These are phyloP conservation scores for Cercospora sesami DNA, from an alignment of 2,329 filamentous ascomycete genomes.

Conservation along the genomic window DNA sequence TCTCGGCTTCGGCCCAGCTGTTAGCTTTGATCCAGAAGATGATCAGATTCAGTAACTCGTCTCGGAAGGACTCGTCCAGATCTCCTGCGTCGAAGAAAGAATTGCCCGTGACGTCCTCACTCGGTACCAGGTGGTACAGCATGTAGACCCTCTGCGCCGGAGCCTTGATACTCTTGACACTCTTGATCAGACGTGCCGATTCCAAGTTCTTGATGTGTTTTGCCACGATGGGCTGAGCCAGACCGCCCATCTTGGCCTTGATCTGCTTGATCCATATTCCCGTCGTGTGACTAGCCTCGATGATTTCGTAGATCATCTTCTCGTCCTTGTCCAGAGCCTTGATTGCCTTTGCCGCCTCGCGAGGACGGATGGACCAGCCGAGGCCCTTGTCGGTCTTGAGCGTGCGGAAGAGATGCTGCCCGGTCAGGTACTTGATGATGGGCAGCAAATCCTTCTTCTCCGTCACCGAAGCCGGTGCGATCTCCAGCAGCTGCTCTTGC, in stretches of 20 bases:
- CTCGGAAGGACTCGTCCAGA: slow-evolving; percentile 85
- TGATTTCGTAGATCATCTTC: slow-evolving; percentile 80
- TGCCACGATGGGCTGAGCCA: slow-evolving; percentile 78
- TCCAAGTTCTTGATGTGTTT: slow-evolving; percentile 82
- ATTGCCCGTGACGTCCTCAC: slow-evolving; percentile 87
- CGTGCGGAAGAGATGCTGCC: slow-evolving; percentile 37
- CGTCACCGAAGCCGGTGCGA: slow-evolving; percentile 24
- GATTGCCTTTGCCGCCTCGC: slow-evolving; percentile 38
- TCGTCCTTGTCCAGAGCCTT: slow-evolving; percentile 64
- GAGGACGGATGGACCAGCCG: slow-evolving; percentile 35
- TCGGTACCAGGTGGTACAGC: slow-evolving; percentile 77
- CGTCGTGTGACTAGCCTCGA: slow-evolving; percentile 79
- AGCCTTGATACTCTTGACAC: slow-evolving; percentile 88
- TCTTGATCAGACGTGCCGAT: slow-evolving; percentile 76
- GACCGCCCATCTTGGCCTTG: slow-evolving; percentile 67
- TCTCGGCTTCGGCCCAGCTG: slow-evolving; percentile 64
- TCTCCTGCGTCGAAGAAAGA: slow-evolving; percentile 93
- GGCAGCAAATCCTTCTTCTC: slow-evolving; percentile 33
- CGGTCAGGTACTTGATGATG: slow-evolving; percentile 37
- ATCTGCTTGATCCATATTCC: slow-evolving; percentile 91
- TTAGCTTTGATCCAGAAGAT: slow-evolving; percentile 70
- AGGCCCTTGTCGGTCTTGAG: slow-evolving; percentile 32
- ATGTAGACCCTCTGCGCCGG: slow-evolving; percentile 96
- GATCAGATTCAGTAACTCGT: slow-evolving; percentile 70
- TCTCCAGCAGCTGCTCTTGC: slow-evolving; percentile 35